Evolutionary conservation across 208 protist genomes (phyloP).

Genomic region (Crithidia sp.): DNA sequence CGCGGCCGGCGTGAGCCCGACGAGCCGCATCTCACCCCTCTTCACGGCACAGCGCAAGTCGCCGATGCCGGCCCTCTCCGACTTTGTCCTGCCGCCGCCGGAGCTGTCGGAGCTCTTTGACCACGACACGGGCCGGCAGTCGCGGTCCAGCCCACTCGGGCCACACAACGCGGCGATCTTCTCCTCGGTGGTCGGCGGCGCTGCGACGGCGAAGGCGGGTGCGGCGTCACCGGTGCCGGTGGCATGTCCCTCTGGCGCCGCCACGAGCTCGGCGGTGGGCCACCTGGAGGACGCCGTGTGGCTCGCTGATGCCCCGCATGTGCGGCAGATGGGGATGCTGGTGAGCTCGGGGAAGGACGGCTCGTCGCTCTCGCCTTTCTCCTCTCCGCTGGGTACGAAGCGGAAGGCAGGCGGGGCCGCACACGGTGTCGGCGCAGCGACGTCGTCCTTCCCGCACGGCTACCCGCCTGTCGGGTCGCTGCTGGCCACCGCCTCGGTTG

Average conservation of each 20-base stretch:
- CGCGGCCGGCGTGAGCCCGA: constrained; percentile 16
- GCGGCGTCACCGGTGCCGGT: background rate
- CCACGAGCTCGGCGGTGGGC: constrained; percentile 1
- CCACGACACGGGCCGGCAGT: constrained; percentile 15
- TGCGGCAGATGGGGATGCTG: constrained; percentile 36
- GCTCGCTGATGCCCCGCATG: constrained; percentile 27
- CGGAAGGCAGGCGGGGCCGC: background rate
- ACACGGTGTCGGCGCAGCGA: background rate
- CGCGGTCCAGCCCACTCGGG: constrained; percentile 17
- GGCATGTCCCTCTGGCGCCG: background rate
- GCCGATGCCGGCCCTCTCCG: constrained; percentile 15
- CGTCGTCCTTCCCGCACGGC: background rate
- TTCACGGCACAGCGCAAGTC: constrained; percentile 16
- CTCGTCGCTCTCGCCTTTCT: background rate
- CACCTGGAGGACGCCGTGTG: constrained; percentile 30
- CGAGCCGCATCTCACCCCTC: constrained; percentile 4
- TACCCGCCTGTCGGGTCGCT: constrained; percentile 17
- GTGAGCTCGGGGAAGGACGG: constrained; percentile 16
- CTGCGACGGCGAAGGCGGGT: background rate
- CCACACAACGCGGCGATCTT: constrained; percentile 9
- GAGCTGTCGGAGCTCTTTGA: constrained; percentile 25
- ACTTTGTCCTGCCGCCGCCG: constrained; percentile 26
- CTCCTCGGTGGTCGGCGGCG: background rate
- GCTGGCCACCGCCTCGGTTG: constrained; percentile 21
- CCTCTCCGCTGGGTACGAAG: constrained; percentile 3